phyloP scores from a whole-genome alignment of 306 rosid species.

The Crotalaria pallida region DNA sequence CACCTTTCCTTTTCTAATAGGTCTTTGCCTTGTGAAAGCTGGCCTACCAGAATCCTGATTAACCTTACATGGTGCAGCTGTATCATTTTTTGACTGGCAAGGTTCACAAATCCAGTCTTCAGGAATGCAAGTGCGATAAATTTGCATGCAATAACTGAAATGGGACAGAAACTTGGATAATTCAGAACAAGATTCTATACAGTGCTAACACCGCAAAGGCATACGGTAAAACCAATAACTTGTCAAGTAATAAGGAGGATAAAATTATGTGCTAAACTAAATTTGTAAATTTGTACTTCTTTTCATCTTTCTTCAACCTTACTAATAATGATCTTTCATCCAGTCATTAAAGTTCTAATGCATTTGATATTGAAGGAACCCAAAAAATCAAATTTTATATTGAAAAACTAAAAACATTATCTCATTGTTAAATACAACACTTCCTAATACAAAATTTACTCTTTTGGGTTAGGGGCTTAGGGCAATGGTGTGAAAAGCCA shows the following conservation, averaged over 20 bases:
- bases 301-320: not conserved
- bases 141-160: constrained; percentile 65
- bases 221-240: not conserved
- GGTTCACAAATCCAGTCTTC: constrained; percentile 52
- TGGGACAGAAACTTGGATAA: constrained; percentile 8
- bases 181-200: constrained; percentile 7
- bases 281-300: not conserved
- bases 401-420: too few species aligned
- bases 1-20: constrained; percentile 40
- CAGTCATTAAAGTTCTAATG: not conserved
- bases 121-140: not conserved
- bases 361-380: too few species aligned
- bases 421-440: too few species aligned
- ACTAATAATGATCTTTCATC: not conserved
- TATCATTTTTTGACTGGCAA: constrained; percentile 22
- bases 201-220: not conserved
- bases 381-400: too few species aligned
- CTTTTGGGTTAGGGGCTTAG: too few species aligned
- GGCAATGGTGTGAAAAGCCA: too few species aligned
- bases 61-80: constrained; percentile 6
- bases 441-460: too few species aligned
- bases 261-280: constrained; percentile 8
- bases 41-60: constrained; percentile 8
- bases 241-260: not conserved
- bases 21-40: constrained; percentile 26